Evolutionary conservation across 495 filamentous ascomycete species (phyloP), one percentile per base, ranked within the genome.

Genomic region (Bathelium albidoporum): DNA sequence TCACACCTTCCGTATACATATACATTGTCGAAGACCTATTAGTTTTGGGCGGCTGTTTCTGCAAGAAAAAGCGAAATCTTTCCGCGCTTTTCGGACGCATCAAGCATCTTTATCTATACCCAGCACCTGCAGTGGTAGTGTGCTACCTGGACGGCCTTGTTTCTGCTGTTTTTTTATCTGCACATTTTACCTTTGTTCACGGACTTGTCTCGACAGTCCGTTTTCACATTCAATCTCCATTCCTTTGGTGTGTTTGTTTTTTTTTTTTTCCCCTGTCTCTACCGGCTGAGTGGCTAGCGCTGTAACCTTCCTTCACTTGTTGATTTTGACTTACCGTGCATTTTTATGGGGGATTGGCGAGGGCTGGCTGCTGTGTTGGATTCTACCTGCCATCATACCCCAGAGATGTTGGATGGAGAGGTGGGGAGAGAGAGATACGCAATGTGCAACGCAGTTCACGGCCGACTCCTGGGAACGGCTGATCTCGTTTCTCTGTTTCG

Each of bases 31-130:
- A 55, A 55, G 24, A 55, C 24, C 9, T 55, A 9, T 16, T 28
- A 29, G 7, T 16, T 55, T 20, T 55, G 49, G 49, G 49, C 49
- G 49, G 49, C 49, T 26, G 29, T 28, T 55, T 20, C 29, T 39
- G 5, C 14, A 14, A 39, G 34, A 39, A 39, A 39, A 39, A 14
- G n/a, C n/a, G n/a, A 20, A 49, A 49, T 5, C 9, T 9, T 16
- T 55, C 20, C 29, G 49, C 49, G 49, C 49, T 55, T 55, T 55
- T n/a, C n/a, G 20, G 49, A 55, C 24, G 49, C 49, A 55, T 3
- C 7, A 24, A 55, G 4, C 49, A 55, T 55, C 12, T 28, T 49
- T 55, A n/a, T n/a, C n/a, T n/a, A 55, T 55, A 55, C 49, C 49
- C 49, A 55, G 49, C 49, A 55, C 10, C 24, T 12, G 49, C 49